Evolutionary conservation across 148 eudicot species (phyloP).

Genomic region (Suaeda aralocaspica): DNA sequence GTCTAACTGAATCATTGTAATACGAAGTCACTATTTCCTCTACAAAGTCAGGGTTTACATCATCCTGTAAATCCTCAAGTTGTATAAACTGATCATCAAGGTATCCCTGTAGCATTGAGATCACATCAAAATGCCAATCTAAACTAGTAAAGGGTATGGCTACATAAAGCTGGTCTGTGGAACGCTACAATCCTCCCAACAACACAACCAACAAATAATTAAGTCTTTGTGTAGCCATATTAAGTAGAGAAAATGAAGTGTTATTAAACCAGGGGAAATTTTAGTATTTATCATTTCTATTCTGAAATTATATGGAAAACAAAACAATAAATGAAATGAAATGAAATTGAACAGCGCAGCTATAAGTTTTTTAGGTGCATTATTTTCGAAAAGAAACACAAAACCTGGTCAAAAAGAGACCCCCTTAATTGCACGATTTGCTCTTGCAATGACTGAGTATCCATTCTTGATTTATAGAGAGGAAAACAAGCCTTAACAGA

Average conservation of each 20-base stretch:
- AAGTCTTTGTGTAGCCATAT: no score
- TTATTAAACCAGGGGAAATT: no score
- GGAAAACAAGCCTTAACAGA: constrained; percentile 7
- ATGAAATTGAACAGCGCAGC: no score
- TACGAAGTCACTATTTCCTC: constrained; percentile 65
- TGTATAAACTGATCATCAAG: constrained; percentile 72
- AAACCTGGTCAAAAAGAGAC: constrained; percentile 35
- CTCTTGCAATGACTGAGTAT: constrained; percentile 18
- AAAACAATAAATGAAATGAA: not conserved
- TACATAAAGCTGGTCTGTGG: not conserved
- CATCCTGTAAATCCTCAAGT: constrained; percentile 70
- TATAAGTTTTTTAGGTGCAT: not conserved
- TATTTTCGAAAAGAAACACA: constrained; percentile 8
- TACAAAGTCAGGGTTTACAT: constrained; percentile 61
- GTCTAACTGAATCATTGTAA: constrained; percentile 58
- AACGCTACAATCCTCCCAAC: not conserved
- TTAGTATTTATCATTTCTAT: no score
- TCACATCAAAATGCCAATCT: not conserved
- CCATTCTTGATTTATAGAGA: constrained; percentile 22
- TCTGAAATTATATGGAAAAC: not conserved
- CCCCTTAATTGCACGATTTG: constrained; percentile 21
- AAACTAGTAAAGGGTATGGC: no score
- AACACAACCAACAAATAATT: not conserved
- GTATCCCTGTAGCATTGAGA: constrained; percentile 45
- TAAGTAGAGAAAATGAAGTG: no score